These are phyloP conservation scores for Jaminaea rosea DNA, from an alignment of 1,284 basidiomycete species.

Conservation along the genomic window DNA sequence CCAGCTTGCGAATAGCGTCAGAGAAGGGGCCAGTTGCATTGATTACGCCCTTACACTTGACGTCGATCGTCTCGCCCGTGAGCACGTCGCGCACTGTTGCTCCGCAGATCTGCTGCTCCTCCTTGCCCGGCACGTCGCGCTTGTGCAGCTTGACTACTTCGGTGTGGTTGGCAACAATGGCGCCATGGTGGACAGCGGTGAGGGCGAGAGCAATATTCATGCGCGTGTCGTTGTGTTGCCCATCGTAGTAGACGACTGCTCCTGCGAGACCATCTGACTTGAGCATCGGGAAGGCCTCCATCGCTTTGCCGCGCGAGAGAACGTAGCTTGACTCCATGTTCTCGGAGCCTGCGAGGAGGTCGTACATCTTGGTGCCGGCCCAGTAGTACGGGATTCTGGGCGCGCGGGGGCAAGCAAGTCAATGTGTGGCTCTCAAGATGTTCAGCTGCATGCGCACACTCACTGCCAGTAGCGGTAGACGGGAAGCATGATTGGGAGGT, in stretches of 20 bases:
- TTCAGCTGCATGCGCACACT: slow-evolving; percentile 1
- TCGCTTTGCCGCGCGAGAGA: slow-evolving; percentile 75
- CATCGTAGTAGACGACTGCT: slow-evolving; percentile 93
- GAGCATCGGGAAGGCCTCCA: slow-evolving; percentile 93
- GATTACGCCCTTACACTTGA: slow-evolving; percentile 81
- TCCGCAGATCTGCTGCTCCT: slow-evolving; percentile 59
- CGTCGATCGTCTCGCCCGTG: slow-evolving; percentile 71
- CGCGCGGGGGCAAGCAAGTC: slow-evolving; percentile 50
- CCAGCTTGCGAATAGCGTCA: slow-evolving; percentile 76
- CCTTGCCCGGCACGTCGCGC: slow-evolving; percentile 50
- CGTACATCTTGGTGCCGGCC: slow-evolving; percentile 93
- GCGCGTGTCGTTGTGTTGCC: slow-evolving; percentile 93
- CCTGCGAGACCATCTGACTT: slow-evolving; percentile 87
- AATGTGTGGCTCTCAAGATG: not conserved
- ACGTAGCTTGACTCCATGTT: slow-evolving; percentile 95
- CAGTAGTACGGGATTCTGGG: slow-evolving; percentile 98
- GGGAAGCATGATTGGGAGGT: slow-evolving; percentile 90
- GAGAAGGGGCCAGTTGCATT: slow-evolving; percentile 95
- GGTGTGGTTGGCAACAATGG: slow-evolving; percentile 79
- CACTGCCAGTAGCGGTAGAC: slow-evolving; percentile 63
- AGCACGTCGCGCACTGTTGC: slow-evolving; percentile 73
- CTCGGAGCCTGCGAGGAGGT: slow-evolving; percentile 84
- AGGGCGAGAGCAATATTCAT: slow-evolving; percentile 86
- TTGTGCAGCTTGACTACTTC: slow-evolving; percentile 77
- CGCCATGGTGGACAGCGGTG: slow-evolving; percentile 88